Evolutionary conservation across 2,329 filamentous ascomycete genomes (phyloP), one percentile per base, ranked within the genome.

Genomic region (Monilinia fructigena): DNA sequence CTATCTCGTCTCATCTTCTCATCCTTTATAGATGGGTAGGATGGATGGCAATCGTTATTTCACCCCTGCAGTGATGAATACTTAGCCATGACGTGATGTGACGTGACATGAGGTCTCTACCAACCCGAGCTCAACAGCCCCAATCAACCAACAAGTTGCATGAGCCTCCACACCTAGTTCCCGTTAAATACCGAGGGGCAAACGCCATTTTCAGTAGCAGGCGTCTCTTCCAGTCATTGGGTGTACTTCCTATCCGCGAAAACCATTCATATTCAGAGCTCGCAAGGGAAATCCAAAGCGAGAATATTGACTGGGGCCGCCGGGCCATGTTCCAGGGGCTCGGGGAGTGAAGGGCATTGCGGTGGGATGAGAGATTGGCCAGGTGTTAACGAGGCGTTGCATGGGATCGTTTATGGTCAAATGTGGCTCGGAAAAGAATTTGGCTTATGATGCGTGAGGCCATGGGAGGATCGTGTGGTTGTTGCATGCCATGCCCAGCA

Each of bases 341-440:
- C 18, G 14, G 4, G 50, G 7, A 3, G 28, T 18, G n/a, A 26
- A 23, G 28, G 11, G 28, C 28, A 12, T 60, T 50, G 45, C 28
- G 14, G 28, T 50, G n/a, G 38, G 58, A 60, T 60, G 58, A 45
- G 45, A 50, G 1, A 40, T 61, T 20, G 58, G 45, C 26, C 45
- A 40, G n/a, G n/a, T 18, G 16, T 50, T 14, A 10, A 50, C 3
- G 45, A 61, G 38, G 14, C 23, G 26, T 50, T 31, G 31, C 50
- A 38, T 40, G 31, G 38, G 12, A 61, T 31, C 1, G 12, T 61
- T 18, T 61, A 45, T 40, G 14, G 31, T 16, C 31, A 4, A 4
- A 14, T 11, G 45, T 50, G 26, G n/a, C 0, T 7, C 20, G 50
- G n/a, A 23, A 26, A 4, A 40, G 31, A 20, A 28, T 40, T 16